phyloP scores from a whole-genome alignment of 129 eudicot species.

The Escallonia herrerae region DNA sequence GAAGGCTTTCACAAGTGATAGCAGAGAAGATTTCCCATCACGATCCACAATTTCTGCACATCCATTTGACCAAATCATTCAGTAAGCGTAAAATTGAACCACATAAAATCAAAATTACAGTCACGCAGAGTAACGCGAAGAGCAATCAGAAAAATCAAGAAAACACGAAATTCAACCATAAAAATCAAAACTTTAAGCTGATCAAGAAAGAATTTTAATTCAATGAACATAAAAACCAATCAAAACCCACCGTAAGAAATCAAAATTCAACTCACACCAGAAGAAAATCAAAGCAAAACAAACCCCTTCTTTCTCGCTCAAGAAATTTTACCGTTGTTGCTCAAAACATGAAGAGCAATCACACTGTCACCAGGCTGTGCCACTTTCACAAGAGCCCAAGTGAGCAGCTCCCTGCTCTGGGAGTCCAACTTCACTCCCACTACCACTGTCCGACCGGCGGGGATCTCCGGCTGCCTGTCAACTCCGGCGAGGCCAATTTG shows the following conservation, averaged over 20 bases:
- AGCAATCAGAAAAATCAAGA: too few relatives aligned
- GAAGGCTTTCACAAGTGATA: slow-evolving; percentile 75
- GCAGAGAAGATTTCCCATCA: slow-evolving; percentile 66
- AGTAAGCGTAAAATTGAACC: neutral
- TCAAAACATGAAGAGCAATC: slow-evolving; percentile 13
- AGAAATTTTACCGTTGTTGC: neutral
- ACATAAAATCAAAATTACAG: too few relatives aligned
- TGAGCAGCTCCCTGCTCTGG: slow-evolving; percentile 68
- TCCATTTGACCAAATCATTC: slow-evolving; percentile 19
- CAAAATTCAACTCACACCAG: neutral
- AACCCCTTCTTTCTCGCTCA: neutral
- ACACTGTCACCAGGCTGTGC: slow-evolving; percentile 86
- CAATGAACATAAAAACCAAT: neutral
- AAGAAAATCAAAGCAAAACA: neutral
- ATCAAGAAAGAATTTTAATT: too few relatives aligned
- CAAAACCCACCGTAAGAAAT: neutral
- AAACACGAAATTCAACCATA: too few relatives aligned
- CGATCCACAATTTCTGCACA: slow-evolving; percentile 48
- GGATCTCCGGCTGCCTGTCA: slow-evolving; percentile 17
- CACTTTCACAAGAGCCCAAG: slow-evolving; percentile 92
- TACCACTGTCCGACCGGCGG: slow-evolving; percentile 57
- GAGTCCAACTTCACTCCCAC: slow-evolving; percentile 85
- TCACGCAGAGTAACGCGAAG: too few relatives aligned
- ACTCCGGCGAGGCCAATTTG: slow-evolving; percentile 47
- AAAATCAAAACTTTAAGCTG: too few relatives aligned